Evolutionary conservation across 106 monocot genomes (phyloP), one percentile per base, ranked within the genome.

Genomic region (Hemerocallis citrina): DNA sequence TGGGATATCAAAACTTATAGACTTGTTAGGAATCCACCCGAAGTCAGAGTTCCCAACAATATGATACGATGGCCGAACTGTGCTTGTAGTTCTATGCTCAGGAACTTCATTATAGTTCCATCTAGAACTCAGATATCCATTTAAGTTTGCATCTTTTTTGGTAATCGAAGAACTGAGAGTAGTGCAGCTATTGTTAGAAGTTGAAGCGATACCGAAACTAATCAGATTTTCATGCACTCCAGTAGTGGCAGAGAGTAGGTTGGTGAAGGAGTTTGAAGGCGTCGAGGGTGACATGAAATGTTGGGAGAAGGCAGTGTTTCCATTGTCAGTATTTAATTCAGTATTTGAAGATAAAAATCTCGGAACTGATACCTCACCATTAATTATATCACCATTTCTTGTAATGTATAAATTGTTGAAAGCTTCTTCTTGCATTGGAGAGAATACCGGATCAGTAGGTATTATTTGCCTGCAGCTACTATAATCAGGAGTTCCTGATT

Each of bases 21-120:
- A 47, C 29, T 71, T 72, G 25, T 51, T 66, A 21, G 63, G 38
- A 35, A 44, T 29, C 81, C 80, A 84, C 2, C 65, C 43, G 34
- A 55, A 34, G 16, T 71, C 74, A 0, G 67, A 76, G 47, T 56
- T 59, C 57, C 74, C 85, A 6, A 51, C 6, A 16, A 79, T 62
- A 64, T 70, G 90, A 68, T 63, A 80, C 1, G 79, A 82, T 41
- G 90, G 90, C 8, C 27, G 62, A 45, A 91, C 79, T 14, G 44
- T 64, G 34, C 67, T 79, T 5, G 47, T 54, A 44, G 64, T 67
- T 72, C 66, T 78, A 27, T 34, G 49, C 25, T 55, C 23, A 32
- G 66, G 41, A 17, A 64, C 6, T 21, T 77, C 69, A 57, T 60
- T 70, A 67, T 44, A 66, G 24, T 25, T n/a, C 72, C 51, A 65